Base-by-base conservation (phyloP, 257 asterid species). In the Haberlea rhodopensis region DNA sequence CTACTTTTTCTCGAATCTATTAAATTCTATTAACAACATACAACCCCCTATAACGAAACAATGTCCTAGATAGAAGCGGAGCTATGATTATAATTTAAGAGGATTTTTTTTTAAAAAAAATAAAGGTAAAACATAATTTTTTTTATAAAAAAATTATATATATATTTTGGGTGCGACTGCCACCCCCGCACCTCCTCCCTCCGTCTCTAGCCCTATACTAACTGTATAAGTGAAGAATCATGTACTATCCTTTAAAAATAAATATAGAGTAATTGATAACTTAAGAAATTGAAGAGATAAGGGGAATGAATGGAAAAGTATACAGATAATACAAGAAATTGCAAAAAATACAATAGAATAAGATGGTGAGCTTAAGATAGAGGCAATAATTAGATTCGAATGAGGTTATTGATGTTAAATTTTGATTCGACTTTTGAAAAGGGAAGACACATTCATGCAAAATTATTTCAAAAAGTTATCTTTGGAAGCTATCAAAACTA, bases 311-410 rank as follows among this genome's bases (percentile, higher is more conserved):
- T 8, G 13, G 40, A 32, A 32, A 32, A 32, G 40, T 32, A 31
- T 31, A 8, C 10, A 37, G 46, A 37, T 37, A 37, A 37, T 37
- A 37, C 11, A 40, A 40, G 48, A 40, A 40, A 40, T 4, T 40
- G 45, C n/a, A n/a, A n/a, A n/a, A 6, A 40, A 40, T 11, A 11
- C 16, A 37, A 37, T 2, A 2, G n/a, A 11, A 37, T 16, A 40
- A 40, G 46, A 13, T 40, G 48, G 48, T 3, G 48, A 40, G 48
- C 48, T 40, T 3, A 18, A 40, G 18, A 40, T 13, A 3, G 48
- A 40, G 48, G n/a, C 48, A 40, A 40, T 40, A n/a, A 40, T 40
- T 40, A 40, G 48, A 40, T 40, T 40, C 48, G 48, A 40, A 40
- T 3, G 48, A 40, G 13, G 18, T 40, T 40, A n/a, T 40, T n/a